Evolutionary conservation across 2,329 filamentous ascomycete genomes (phyloP).

Genomic region (Fusarium sp.): DNA sequence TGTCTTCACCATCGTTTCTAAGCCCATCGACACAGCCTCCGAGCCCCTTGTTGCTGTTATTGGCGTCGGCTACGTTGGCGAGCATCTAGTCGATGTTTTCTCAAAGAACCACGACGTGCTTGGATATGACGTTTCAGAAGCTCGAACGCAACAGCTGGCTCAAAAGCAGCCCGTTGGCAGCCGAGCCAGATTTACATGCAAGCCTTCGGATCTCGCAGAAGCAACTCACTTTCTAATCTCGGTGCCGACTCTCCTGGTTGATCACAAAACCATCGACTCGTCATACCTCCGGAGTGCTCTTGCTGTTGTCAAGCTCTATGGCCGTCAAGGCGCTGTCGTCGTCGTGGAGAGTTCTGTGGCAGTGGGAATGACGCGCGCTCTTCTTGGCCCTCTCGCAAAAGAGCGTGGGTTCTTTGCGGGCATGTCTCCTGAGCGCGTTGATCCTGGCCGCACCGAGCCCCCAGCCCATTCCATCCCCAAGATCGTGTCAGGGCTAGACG

Average conservation of each 20-base stretch:
- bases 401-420: slow-evolving; percentile 58
- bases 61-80: slow-evolving; percentile 66
- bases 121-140: slow-evolving; percentile 62
- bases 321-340: slow-evolving; percentile 59
- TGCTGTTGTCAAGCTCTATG: slow-evolving; percentile 55
- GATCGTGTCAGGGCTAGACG: slow-evolving; percentile 64
- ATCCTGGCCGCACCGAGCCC: slow-evolving; percentile 60
- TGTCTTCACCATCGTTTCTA: slow-evolving; percentile 13
- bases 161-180: slow-evolving; percentile 45
- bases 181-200: slow-evolving; percentile 55
- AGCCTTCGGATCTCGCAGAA: slow-evolving; percentile 52
- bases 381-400: slow-evolving; percentile 61
- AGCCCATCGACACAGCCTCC: slow-evolving; percentile 18
- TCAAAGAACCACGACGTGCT: slow-evolving; percentile 56
- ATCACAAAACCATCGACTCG: slow-evolving; percentile 61
- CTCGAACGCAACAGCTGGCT: slow-evolving; percentile 53
- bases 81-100: slow-evolving; percentile 61
- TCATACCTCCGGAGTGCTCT: slow-evolving; percentile 61
- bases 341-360: slow-evolving; percentile 67
- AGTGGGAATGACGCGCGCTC: slow-evolving; percentile 65
- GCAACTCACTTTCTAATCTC: slow-evolving; percentile 67
- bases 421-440: slow-evolving; percentile 67
- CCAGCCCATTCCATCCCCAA: slow-evolving; percentile 62
- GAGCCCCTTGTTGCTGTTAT: slow-evolving; percentile 61
- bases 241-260: slow-evolving; percentile 63